phyloP scores from a whole-genome alignment of 73 alveolate species.

The Paramecium sonneborni region DNA sequence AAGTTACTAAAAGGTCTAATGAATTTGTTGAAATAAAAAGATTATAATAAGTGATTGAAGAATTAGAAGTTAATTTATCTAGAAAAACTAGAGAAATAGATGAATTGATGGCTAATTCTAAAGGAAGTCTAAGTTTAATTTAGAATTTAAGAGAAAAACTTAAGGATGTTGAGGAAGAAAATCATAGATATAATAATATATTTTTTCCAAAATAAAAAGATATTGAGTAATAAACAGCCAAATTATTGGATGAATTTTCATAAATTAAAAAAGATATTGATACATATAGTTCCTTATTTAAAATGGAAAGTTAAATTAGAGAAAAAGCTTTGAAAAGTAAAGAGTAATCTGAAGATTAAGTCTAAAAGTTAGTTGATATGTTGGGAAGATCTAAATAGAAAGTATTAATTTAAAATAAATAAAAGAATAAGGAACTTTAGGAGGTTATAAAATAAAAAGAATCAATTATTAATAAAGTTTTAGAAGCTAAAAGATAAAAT shows the following conservation, averaged over 20 bases:
- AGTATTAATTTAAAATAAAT: not conserved
- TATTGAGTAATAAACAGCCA: not conserved
- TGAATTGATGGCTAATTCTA: slow-evolving; percentile 51
- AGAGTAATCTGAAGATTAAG: slow-evolving; percentile 37
- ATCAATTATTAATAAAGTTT: slow-evolving; percentile 16
- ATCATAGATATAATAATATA: slow-evolving; percentile 22
- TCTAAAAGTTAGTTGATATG: slow-evolving; percentile 41
- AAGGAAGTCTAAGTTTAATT: slow-evolving; percentile 50
- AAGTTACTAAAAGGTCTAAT: slow-evolving; percentile 10
- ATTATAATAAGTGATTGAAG: slow-evolving; percentile 20
- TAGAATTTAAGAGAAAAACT: slow-evolving; percentile 39
- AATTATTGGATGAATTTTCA: slow-evolving; percentile 24
- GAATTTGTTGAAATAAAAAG: slow-evolving; percentile 48
- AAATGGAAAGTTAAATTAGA: slow-evolving; percentile 52
- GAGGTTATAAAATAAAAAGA: slow-evolving; percentile 44
- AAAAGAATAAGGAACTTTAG: slow-evolving; percentile 7
- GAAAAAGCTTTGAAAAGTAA: slow-evolving; percentile 52
- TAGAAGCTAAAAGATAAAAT: slow-evolving; percentile 33
- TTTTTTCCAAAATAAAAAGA: slow-evolving; percentile 44
- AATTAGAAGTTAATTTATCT: not conserved
- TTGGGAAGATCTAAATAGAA: slow-evolving; percentile 35
- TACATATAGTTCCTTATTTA: slow-evolving; percentile 39
- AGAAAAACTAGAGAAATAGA: slow-evolving; percentile 39
- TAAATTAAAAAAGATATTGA: slow-evolving; percentile 50
- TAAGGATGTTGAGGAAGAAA: slow-evolving; percentile 39